Percentiles rank a stretch among this genome's conserved stretches.
phyloP scores from a whole-genome alignment of 2,329 filamentous ascomycete species.

The Monilinia laxa region DNA sequence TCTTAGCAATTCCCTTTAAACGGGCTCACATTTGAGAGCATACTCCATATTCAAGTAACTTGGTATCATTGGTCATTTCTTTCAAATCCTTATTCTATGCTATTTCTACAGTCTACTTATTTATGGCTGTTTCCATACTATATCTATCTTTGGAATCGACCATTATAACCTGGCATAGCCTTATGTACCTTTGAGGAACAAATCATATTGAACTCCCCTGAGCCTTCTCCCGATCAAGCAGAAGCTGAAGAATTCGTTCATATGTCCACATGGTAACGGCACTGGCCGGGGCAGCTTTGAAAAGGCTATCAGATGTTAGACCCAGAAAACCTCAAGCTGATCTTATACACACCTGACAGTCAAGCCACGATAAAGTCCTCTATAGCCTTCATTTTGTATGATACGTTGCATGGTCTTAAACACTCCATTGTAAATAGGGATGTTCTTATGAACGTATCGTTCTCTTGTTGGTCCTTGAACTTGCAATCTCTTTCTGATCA shows the following conservation, averaged over 20 bases:
- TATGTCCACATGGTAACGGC: conserved; percentile 79
- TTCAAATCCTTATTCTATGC: background rate
- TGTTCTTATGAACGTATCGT: conserved; percentile 80
- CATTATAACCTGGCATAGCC: background rate
- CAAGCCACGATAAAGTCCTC: conserved; percentile 84
- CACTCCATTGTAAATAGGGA: conserved; percentile 76
- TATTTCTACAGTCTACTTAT: background rate
- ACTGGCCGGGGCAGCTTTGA: conserved; percentile 86
- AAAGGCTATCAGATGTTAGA: conserved; percentile 50
- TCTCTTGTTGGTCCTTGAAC: conserved; percentile 86
- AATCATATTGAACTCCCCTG: background rate
- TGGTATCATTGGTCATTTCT: no score
- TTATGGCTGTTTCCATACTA: background rate
- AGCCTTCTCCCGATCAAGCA: conserved; percentile 33
- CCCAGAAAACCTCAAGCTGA: background rate
- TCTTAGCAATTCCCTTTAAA: no score
- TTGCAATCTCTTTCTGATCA: conserved; percentile 89
- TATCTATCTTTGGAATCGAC: background rate
- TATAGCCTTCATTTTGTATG: conserved; percentile 67
- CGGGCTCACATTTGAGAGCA: no score
- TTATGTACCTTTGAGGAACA: background rate
- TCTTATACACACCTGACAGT: conserved; percentile 57
- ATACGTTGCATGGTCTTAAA: conserved; percentile 66
- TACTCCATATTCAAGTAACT: no score
- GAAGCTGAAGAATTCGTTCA: conserved; percentile 54